Conservation (phyloP, 1,284 basidiomycete species). For the Xerocomus nothofagi region DNA sequence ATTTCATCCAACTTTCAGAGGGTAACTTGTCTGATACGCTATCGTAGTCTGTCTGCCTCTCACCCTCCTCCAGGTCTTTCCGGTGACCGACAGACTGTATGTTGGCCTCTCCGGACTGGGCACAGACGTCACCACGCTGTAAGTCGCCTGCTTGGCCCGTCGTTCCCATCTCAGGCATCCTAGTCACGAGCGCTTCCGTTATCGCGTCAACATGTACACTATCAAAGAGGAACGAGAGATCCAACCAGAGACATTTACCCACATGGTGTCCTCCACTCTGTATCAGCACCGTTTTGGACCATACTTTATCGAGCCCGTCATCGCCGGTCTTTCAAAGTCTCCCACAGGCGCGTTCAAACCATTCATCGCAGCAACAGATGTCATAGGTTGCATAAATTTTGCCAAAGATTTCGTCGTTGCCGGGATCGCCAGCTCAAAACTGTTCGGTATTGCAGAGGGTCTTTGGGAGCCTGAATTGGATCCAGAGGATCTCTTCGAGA, state of each 20-base stretch:
- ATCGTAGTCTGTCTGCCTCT: slow-evolving; percentile 7
- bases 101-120: slow-evolving; percentile 92
- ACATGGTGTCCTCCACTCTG: slow-evolving; percentile 94
- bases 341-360: slow-evolving; percentile 78
- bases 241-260: slow-evolving; percentile 94
- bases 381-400: slow-evolving; percentile 95
- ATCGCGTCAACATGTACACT: slow-evolving; percentile 98
- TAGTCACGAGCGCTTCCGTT: slow-evolving; percentile 88
- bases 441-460: slow-evolving; percentile 97
- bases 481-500: slow-evolving; percentile 98
- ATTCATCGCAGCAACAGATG: slow-evolving; percentile 95
- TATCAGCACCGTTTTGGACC: slow-evolving; percentile 97
- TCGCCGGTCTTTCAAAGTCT: slow-evolving; percentile 85
- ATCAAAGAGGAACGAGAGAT: slow-evolving; percentile 99
- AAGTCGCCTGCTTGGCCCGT: slow-evolving; percentile 32
- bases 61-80: slow-evolving; percentile 71
- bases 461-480: slow-evolving; percentile 98
- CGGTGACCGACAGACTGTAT: slow-evolving; percentile 91
- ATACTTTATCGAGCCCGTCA: slow-evolving; percentile 96
- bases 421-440: slow-evolving; percentile 90
- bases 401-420: slow-evolving; percentile 97
- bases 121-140: slow-evolving; percentile 92
- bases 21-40: slow-evolving; percentile 45
- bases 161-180: slow-evolving; percentile 11
- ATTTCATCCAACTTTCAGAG: slow-evolving; percentile 95